Conservation (phyloP, 1,284 basidiomycete species). For the Ustilago trichophora region DNA sequence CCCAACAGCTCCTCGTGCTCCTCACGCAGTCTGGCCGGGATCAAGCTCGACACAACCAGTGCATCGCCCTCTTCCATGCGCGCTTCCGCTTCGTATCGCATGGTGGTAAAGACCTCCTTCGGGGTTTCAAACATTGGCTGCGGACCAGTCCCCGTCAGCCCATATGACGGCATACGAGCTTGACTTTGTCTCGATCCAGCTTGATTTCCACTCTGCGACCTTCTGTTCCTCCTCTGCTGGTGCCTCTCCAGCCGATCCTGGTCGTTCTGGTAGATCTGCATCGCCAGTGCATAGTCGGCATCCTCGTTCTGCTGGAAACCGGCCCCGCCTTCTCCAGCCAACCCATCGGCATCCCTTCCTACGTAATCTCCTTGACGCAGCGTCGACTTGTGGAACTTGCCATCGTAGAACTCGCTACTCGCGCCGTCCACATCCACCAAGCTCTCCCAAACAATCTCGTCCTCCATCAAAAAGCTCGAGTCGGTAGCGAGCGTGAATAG, state of each 20-base stretch:
- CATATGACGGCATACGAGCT: too few relatives aligned
- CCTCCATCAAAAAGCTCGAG: slow-evolving; percentile 78
- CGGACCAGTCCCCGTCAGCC: too few relatives aligned
- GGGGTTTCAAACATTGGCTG: slow-evolving; percentile 17
- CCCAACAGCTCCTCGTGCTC: slow-evolving; percentile 10
- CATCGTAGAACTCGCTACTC: slow-evolving; percentile 54
- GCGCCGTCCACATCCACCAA: slow-evolving; percentile 84
- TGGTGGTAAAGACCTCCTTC: slow-evolving; percentile 46
- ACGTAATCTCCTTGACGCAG: slow-evolving; percentile 45
- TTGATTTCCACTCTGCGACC: slow-evolving; percentile 8
- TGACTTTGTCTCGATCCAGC: background rate
- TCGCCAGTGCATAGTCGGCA: slow-evolving; percentile 52
- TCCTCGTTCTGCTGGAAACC: slow-evolving; percentile 34
- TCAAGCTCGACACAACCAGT: slow-evolving; percentile 25
- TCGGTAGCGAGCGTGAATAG: slow-evolving; percentile 85
- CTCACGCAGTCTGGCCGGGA: slow-evolving; percentile 7
- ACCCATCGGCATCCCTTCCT: slow-evolving; percentile 11
- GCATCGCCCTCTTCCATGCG: slow-evolving; percentile 7
- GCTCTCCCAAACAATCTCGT: slow-evolving; percentile 83
- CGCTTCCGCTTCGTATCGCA: slow-evolving; percentile 31
- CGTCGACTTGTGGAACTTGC: slow-evolving; percentile 36
- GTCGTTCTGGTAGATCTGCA: slow-evolving; percentile 55
- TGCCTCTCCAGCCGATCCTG: slow-evolving; percentile 37
- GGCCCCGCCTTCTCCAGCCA: background rate
- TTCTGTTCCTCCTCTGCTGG: slow-evolving; percentile 23